A percentile compares a stretch with the other conserved stretches of the same genome.
phyloP scores from a whole-genome alignment of 2,329 filamentous ascomycete genomes.

The Colletotrichum sp. region DNA sequence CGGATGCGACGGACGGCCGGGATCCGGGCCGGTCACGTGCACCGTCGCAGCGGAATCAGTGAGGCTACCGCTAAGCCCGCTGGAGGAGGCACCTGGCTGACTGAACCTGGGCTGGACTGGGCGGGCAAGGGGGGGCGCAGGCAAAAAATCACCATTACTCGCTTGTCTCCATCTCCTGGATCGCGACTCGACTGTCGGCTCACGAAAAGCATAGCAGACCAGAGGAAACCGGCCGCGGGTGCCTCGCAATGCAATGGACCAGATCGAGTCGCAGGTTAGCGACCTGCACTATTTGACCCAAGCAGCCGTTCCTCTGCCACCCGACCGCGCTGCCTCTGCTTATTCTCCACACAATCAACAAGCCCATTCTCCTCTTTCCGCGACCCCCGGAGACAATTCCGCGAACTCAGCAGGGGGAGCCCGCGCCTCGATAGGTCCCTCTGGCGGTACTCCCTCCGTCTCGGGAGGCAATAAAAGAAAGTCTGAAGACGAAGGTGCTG shows the following conservation, averaged over 20 bases:
- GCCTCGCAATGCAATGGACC: conserved; percentile 47
- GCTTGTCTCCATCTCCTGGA: background rate
- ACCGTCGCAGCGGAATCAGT: background rate
- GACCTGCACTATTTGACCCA: conserved; percentile 58
- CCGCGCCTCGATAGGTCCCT: background rate
- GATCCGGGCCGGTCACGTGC: conserved; percentile 25
- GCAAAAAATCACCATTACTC: conserved; percentile 15
- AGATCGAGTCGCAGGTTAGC: conserved; percentile 58
- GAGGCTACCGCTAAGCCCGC: background rate
- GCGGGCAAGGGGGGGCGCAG: background rate
- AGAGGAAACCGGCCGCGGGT: background rate
- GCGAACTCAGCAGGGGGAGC: conserved; percentile 30
- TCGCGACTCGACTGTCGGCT: background rate
- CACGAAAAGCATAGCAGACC: background rate
- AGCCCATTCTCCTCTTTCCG: conserved; percentile 32
- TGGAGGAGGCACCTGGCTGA: background rate
- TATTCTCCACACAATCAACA: conserved; percentile 30
- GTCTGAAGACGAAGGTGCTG: conserved; percentile 44
- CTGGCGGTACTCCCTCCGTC: conserved; percentile 10
- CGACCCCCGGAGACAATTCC: conserved; percentile 54
- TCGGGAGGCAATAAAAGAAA: conserved; percentile 34
- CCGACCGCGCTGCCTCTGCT: conserved; percentile 23
- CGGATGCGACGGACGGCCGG: background rate
- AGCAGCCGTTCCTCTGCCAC: conserved; percentile 33
- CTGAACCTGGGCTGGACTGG: background rate